Percentiles rank a stretch among this genome's conserved stretches.
These are phyloP conservation scores for Paraphoma chrysanthemicola DNA, from an alignment of 2,329 filamentous ascomycete genomes.

Conservation along the genomic window DNA sequence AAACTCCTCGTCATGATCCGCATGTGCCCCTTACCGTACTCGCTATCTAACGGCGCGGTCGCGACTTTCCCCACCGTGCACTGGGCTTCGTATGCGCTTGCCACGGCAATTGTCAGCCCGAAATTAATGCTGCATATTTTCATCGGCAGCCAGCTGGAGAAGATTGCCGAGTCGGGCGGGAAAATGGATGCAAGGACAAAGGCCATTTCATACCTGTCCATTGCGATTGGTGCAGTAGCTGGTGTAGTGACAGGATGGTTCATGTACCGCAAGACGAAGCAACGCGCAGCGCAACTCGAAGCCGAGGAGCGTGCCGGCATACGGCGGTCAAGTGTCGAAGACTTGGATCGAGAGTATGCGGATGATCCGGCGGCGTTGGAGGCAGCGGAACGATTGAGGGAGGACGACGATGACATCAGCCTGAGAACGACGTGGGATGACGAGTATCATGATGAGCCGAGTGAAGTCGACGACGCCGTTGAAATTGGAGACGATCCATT, in stretches of 20 bases:
- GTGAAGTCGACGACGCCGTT: conserved; percentile 49
- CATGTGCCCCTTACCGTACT: conserved; percentile 91
- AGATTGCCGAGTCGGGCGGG: conserved; percentile 82
- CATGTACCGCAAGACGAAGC: conserved; percentile 74
- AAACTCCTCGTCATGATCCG: conserved; percentile 90
- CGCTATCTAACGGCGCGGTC: conserved; percentile 90
- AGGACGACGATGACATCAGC: conserved; percentile 61
- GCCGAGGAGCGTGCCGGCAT: conserved; percentile 52
- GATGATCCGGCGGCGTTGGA: conserved; percentile 55
- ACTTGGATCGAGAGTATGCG: conserved; percentile 49
- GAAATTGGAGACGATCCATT: conserved; percentile 53
- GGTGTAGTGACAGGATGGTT: conserved; percentile 80
- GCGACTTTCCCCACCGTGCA: conserved; percentile 91
- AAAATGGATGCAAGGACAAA: conserved; percentile 82
- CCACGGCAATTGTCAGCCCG: conserved; percentile 81
- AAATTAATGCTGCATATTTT: conserved; percentile 94
- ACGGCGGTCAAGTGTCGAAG: conserved; percentile 39
- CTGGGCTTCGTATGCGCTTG: conserved; percentile 76
- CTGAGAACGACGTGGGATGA: conserved; percentile 58
- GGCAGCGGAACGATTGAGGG: conserved; percentile 49
- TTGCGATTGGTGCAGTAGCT: conserved; percentile 72
- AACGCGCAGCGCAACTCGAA: conserved; percentile 58
- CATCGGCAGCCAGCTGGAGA: conserved; percentile 82
- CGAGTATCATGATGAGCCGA: conserved; percentile 52
- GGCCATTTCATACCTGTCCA: conserved; percentile 82